Base-by-base conservation (phyloP, 169 alveolate genomes). In the Plasmodium coatneyi region DNA sequence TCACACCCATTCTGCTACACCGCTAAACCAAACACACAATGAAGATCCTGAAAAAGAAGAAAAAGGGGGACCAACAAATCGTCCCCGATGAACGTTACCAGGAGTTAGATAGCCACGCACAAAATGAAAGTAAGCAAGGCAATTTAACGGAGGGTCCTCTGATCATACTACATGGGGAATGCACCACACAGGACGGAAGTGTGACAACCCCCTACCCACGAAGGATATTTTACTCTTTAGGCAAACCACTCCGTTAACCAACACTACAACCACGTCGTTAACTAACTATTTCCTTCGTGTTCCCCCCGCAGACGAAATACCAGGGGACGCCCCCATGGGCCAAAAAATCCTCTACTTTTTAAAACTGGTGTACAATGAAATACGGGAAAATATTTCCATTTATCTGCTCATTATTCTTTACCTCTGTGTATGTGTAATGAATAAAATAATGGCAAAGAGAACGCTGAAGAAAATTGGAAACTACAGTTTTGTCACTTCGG, bases 401-500 rank as follows among this genome's bases (percentile, higher is more conserved):
- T 84, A 71, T 41, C 6, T 74, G 0, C 32, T 84, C 16, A 74
- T 76, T 22, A 46, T 84, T 7, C 5, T 71, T n/a, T 84, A 84
- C 79, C 52, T 84, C 25, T 30, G 83, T 10, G 84, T 84, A 6
- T 74, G 93, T 84, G 93, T 84, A 74, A 84, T 84, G 93, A 74
- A 74, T 74, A 84, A 84, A 72, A 34, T 84, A 9, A 49, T 84
- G 16, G 84, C 93, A 30, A 84, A 84, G 74, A 84, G 93, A 60
- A 84, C 86, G 2, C n/a, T 84, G 43, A 84, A 84, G 39, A 84
- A 32, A 10, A 84, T 84, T 5, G 93, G 93, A 5, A 84, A 84
- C 54, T 84, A 84, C 41, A 84, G 93, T 36, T 84, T 84, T 74
- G 84, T 84, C 14, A 84, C 93, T 16, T 84, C 93, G 14, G 84